Conservation (phyloP, 2,329 filamentous ascomycete genomes). For the Aspergillus sp. region DNA sequence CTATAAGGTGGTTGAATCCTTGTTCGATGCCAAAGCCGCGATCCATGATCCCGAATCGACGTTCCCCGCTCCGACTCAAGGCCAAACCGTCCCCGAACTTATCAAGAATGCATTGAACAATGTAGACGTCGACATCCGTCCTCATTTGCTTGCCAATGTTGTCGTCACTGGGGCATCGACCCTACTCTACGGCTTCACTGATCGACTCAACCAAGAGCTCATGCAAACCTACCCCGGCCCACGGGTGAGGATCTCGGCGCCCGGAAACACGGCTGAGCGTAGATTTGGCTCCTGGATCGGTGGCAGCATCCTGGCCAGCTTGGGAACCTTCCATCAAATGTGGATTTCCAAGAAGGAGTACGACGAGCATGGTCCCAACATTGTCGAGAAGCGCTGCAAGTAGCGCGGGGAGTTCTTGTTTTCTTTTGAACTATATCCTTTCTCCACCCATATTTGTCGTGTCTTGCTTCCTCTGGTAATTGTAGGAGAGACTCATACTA, state of each 20-base stretch:
- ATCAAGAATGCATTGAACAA: constrained; percentile 74
- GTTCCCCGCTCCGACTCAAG: constrained; percentile 59
- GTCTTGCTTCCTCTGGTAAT: neutral
- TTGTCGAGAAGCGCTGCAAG: constrained; percentile 97
- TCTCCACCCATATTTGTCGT: neutral
- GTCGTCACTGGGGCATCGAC: constrained; percentile 89
- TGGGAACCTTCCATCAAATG: constrained; percentile 99
- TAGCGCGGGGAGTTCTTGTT: constrained; percentile 41
- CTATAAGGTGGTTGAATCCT: constrained; percentile 79
- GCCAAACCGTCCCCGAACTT: constrained; percentile 79
- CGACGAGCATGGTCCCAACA: constrained; percentile 84
- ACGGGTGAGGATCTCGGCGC: constrained; percentile 83
- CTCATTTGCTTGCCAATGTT: constrained; percentile 80
- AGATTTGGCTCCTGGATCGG: constrained; percentile 95
- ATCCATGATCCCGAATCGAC: constrained; percentile 51
- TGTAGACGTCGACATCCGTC: constrained; percentile 85
- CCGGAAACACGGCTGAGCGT: constrained; percentile 81
- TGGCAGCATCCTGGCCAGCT: constrained; percentile 88
- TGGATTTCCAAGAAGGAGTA: constrained; percentile 99
- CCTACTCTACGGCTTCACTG: constrained; percentile 86
- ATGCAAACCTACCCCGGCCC: constrained; percentile 78
- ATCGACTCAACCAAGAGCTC: constrained; percentile 83
- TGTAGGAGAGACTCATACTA: neutral
- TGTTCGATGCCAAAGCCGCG: constrained; percentile 84
- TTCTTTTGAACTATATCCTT: neutral